Percentiles rank a stretch among this genome's conserved stretches.
phyloP scores from a whole-genome alignment of 257 asterid genomes.

The Salvia hispanica region DNA sequence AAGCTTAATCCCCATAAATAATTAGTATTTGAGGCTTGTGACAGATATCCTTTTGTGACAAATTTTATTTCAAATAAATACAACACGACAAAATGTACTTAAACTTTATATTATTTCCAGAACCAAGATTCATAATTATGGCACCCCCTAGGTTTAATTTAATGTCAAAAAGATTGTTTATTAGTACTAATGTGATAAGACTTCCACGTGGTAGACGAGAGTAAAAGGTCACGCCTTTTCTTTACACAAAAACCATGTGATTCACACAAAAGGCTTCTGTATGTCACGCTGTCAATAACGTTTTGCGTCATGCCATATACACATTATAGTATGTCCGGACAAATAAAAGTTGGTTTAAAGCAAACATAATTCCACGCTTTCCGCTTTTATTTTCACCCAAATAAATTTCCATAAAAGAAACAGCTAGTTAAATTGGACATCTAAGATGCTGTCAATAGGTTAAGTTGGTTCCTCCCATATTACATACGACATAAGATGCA shows the following conservation, averaged over 20 bases:
- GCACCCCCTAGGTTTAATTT: not conserved
- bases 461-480: not conserved
- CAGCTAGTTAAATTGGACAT: not conserved
- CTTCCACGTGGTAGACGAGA: not conserved
- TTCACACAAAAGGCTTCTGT: not conserved
- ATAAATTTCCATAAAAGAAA: not conserved
- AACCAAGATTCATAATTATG: not conserved
- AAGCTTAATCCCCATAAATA: not conserved
- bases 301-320: not conserved
- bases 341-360: not conserved
- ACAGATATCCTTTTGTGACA: not conserved
- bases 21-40: not conserved
- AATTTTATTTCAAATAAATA: not conserved
- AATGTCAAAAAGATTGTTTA: conserved; percentile 1
- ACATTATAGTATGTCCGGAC: not conserved
- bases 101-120: not conserved
- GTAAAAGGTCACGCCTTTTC: not conserved
- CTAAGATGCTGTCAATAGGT: not conserved
- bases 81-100: not conserved
- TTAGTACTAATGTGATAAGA: not conserved
- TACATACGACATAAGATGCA: not conserved
- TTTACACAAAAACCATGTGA: too few species aligned
- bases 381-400: not conserved
- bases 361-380: not conserved
- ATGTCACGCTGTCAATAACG: not conserved